Base-by-base conservation (phyloP, 2,329 filamentous ascomycete species). In the Neonectria neomacrospora region DNA sequence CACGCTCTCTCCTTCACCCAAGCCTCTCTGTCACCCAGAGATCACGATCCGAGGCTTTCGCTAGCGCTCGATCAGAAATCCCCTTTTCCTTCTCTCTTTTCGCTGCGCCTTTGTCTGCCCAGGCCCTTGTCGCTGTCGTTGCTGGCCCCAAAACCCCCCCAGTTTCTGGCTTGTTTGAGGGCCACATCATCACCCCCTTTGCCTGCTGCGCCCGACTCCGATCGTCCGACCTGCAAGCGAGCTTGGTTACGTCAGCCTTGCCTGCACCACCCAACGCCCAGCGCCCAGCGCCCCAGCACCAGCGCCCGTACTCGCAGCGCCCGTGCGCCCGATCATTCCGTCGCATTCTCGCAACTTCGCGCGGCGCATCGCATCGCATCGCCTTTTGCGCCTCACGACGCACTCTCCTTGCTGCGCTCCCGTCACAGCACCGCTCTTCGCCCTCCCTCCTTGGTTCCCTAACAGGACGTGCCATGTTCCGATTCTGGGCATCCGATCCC, bases 401-500 rank as follows among this genome's bases (percentile, higher is more conserved):
- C 58, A 64, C 44, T 51, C 63, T 63, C 23, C 18, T 60, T 59
- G 63, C 60, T 67, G 59, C 64, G 56, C 63, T 55, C 56, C 44
- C 20, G 54, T 73, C 67, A 65, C 69, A 67, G 65, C 65, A 20
- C 44, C 14, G 48, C 53, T 28, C 59, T 52, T 54, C 28, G 30
- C 32, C 20, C 42, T 61, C 61, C 59, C 44, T 54, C 50, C 66
- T 68, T 67, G 69, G 68, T 65, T 69, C 67, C 63, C 70, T 57
- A 54, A 65, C 69, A 72, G 73, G 76, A 77, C 76, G 79, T 81
- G 79, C 81, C 81, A 89, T 89, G 86, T 88, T 89, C 79, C 82
- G 85, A 71, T 86, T 88, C 74, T 89, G 86, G 85, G 80, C 82
- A 73, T 82, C 84, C 72, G 87, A 88, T 73, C 79, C 83, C 68